These are phyloP conservation scores for Penicillium sp. DNA, from an alignment of 2,329 filamentous ascomycete species.

Conservation along the genomic window DNA sequence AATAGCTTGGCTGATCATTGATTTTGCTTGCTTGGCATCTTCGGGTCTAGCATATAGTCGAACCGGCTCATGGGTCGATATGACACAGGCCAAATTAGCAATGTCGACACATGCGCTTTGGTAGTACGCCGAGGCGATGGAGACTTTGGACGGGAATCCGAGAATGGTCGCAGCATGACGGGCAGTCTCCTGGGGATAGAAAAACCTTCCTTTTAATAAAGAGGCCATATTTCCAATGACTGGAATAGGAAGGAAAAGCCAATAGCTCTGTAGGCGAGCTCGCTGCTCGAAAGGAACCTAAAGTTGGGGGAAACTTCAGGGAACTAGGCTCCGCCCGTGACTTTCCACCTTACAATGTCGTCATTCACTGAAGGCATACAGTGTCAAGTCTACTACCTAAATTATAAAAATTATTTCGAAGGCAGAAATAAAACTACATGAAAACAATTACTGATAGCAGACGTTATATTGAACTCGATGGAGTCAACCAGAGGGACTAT, in stretches of 20 bases:
- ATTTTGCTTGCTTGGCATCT: slow-evolving; percentile 15
- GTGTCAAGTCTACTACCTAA: not conserved
- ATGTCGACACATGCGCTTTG: slow-evolving; percentile 21
- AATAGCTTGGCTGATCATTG: slow-evolving; percentile 5
- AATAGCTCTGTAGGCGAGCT: not conserved
- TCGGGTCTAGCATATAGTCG: slow-evolving; percentile 22
- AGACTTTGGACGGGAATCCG: slow-evolving; percentile 21
- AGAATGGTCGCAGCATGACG: slow-evolving; percentile 22
- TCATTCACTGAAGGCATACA: not conserved
- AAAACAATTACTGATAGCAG: not conserved
- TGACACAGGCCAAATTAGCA: slow-evolving; percentile 17
- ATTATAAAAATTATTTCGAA: not conserved
- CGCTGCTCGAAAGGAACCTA: not conserved
- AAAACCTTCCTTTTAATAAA: not conserved
- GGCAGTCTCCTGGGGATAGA: slow-evolving; percentile 14
- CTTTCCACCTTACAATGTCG: not conserved
- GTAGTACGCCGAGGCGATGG: slow-evolving; percentile 15
- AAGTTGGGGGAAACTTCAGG: not conserved
- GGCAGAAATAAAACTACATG: not conserved
- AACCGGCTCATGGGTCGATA: slow-evolving; percentile 28
- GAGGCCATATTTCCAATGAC: not conserved
- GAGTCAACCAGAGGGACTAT: not conserved
- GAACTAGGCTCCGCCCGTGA: not conserved
- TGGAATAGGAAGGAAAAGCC: not conserved
- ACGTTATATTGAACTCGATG: not conserved